These are phyloP conservation scores for Chlorella vulgaris DNA, from an alignment of 139 green algal species.

Conservation along the genomic window DNA sequence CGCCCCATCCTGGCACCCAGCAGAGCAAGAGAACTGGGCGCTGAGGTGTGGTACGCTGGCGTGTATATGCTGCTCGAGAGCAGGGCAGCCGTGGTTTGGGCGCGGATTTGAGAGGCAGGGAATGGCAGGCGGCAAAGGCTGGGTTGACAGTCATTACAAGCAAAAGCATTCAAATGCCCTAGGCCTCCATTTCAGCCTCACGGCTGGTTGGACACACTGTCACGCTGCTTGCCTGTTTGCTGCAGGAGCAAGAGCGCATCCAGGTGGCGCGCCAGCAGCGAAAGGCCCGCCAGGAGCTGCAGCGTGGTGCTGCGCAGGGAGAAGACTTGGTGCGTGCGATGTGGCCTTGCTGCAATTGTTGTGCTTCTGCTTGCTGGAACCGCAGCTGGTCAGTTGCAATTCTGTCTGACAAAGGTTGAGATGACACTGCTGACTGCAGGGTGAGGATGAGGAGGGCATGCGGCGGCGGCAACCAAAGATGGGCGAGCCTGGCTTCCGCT, in stretches of 20 bases:
- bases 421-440: conserved; percentile 9
- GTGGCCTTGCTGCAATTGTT: too few relatives aligned
- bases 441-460: not conserved
- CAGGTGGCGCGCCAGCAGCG: conserved; percentile 33
- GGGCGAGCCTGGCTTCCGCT: conserved; percentile 53
- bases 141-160: not conserved
- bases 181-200: too few relatives aligned
- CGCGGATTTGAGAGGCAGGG: not conserved
- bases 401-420: too few relatives aligned
- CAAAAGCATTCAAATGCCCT: too few relatives aligned
- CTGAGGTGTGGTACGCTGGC: not conserved
- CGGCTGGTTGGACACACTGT: not conserved
- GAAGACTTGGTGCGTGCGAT: not conserved
- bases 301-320: not conserved
- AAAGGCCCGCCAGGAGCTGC: not conserved
- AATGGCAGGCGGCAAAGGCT: not conserved
- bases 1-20: conserved; percentile 66
- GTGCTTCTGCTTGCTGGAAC: not conserved
- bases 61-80: too few relatives aligned
- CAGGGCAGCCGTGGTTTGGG: too few relatives aligned
- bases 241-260: conserved; percentile 39
- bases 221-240: not conserved
- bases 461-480: conserved; percentile 3
- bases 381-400: too few relatives aligned
- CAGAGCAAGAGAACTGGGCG: conserved; percentile 37